Evolutionary conservation across 176 grass and related monocot species (phyloP).

Genomic region (bread wheat (Triticum aestivum)): DNA sequence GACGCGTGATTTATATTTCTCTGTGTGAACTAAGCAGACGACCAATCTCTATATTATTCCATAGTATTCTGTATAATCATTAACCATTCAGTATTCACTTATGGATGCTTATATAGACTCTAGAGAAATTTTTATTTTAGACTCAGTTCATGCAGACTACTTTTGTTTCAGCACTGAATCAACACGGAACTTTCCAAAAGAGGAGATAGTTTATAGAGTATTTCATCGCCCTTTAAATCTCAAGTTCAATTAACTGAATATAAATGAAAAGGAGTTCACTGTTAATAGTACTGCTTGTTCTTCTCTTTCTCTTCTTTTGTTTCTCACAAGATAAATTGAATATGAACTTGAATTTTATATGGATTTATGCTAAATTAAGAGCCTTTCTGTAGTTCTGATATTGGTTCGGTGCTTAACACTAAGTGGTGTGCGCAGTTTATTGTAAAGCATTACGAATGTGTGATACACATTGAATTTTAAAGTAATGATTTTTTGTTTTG

Average conservation of each 20-base stretch:
- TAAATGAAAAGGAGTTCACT: constrained; percentile 3
- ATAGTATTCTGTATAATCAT: background rate
- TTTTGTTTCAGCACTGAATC: background rate
- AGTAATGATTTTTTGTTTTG: background rate
- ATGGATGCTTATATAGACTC: background rate
- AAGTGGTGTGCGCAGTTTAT: background rate
- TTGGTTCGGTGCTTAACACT: background rate
- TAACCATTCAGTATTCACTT: background rate
- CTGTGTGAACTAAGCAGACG: background rate
- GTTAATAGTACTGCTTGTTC: background rate
- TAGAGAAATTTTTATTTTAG: background rate
- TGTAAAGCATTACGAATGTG: background rate
- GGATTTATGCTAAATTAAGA: background rate
- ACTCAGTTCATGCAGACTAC: background rate
- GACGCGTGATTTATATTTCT: background rate
- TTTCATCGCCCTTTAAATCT: background rate
- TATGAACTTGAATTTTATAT: background rate
- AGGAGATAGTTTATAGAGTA: background rate
- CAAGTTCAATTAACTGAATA: background rate
- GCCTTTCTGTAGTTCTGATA: background rate
- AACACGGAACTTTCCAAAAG: background rate
- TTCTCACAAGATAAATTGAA: background rate
- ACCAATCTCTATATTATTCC: background rate
- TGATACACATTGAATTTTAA: background rate
- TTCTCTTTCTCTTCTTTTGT: background rate